Evolutionary conservation across 108 stramenopile genomes (phyloP), one percentile per base, ranked within the genome.

Genomic region (Skeletonema tropicum): DNA sequence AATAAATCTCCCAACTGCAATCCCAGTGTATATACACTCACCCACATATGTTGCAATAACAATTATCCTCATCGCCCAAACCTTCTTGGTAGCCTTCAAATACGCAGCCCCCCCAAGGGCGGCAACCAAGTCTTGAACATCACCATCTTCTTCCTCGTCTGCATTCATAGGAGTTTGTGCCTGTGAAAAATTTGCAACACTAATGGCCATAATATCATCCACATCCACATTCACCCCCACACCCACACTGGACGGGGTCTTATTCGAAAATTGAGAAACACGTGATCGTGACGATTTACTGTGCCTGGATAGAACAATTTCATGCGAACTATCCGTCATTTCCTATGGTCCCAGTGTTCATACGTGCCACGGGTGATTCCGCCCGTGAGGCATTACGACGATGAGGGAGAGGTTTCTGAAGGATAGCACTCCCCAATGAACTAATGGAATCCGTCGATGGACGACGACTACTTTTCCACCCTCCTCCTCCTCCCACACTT

Each of bases 51-150:
- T 67, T 31, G 31, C 30, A 48, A 67, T 46, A 30, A 67, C 66
- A 67, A 67, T 67, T 14, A 67, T 67, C 41, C 66, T 67, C 66
- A 67, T 67, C 2, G 48, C 45, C 66, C 66, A 67, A 29, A 67
- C 66, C 14, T 29, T 42, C 45, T 42, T 38, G 21, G 13, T 30
- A 17, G 66, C 66, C 36, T 49, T 38, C 23, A 67, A 42, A 42
- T 67, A 67, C 14, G 66, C 66, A 42, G 19, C 35, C 45, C 66
- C 66, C 0, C 66, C 66, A 12, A 42, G 46, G 11, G 45, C 66
- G 29, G 66, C 41, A 32, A 67, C 66, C 26, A 67, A 42, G 13
- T 67, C 30, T 12, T 12, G 36, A 1, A 29, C 26, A 49, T 67
- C 48, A 32, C 29, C 66, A 42, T 48, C 55, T 3, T 30, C 30